A percentile compares a stretch with the other conserved stretches of the same genome.
phyloP scores from a whole-genome alignment of 129 eudicot genomes.

The Smallanthus sonchifolius region DNA sequence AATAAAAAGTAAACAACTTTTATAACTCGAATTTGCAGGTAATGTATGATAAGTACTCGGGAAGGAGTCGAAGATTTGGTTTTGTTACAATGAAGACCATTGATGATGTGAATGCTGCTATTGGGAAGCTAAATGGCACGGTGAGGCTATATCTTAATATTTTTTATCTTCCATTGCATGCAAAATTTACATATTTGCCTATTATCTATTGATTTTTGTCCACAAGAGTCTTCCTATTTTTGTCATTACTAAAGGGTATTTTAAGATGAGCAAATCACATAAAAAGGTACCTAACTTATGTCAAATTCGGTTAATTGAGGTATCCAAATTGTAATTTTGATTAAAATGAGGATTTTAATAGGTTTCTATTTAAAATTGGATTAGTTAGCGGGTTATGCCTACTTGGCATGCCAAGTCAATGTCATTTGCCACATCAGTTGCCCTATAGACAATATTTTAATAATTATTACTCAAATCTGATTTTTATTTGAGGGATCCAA shows the following conservation, averaged over 20 bases:
- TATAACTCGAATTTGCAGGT: conserved; percentile 39
- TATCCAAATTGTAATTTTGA: background rate
- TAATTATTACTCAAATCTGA: background rate
- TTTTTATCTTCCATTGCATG: background rate
- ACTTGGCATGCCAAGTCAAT: background rate
- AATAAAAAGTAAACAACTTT: background rate
- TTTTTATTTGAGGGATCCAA: background rate
- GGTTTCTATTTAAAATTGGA: background rate
- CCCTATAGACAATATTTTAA: background rate
- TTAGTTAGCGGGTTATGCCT: background rate
- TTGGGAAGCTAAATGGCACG: conserved; percentile 78
- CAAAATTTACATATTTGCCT: background rate
- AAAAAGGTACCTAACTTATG: background rate
- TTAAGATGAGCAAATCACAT: background rate
- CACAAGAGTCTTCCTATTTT: background rate
- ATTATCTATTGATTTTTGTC: background rate
- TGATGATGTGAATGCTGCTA: conserved; percentile 85
- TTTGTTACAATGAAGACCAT: conserved; percentile 89
- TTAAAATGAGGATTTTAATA: background rate
- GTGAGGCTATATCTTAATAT: conserved; percentile 34
- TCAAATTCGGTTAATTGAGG: background rate
- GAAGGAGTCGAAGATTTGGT: conserved; percentile 85
- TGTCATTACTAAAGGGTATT: background rate
- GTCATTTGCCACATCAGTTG: background rate
- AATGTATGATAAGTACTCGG: conserved; percentile 87